Percentiles rank a stretch among this genome's conserved stretches.
These are phyloP conservation scores for Phyllostachys edulis DNA, from an alignment of 176 grass and related monocot species.

Conservation along the genomic window DNA sequence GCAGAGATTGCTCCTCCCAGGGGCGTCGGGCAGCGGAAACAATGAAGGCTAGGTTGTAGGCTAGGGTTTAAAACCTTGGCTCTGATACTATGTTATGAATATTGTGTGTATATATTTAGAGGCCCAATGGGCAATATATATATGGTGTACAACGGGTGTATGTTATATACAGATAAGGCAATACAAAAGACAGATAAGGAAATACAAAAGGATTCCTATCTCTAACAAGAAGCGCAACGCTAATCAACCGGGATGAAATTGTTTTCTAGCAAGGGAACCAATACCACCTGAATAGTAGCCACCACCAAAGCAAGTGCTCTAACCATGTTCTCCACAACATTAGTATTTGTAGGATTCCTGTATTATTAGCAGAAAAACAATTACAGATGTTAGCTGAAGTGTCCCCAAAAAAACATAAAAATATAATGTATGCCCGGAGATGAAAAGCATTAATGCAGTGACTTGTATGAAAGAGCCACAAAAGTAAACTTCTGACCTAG, in stretches of 20 bases:
- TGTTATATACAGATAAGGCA: no score
- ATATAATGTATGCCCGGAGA: constrained; percentile 25
- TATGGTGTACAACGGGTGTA: no score
- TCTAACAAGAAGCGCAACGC: background rate
- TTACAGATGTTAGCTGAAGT: constrained; percentile 9
- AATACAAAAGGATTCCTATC: no score
- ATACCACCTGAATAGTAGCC: constrained; percentile 82
- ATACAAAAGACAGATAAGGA: no score
- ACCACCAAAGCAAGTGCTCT: constrained; percentile 91
- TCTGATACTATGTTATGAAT: no score
- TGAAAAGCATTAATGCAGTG: constrained; percentile 1
- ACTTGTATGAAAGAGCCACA: constrained; percentile 17
- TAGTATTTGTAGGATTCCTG: constrained; percentile 92
- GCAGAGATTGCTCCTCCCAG: no score
- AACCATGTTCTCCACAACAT: constrained; percentile 98
- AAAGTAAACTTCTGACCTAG: background rate
- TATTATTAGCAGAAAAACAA: constrained; percentile 28
- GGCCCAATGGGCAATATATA: no score
- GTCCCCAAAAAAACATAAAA: background rate
- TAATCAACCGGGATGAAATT: constrained; percentile 16
- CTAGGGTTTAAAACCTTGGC: no score
- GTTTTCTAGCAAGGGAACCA: constrained; percentile 33
- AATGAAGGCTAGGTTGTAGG: no score
- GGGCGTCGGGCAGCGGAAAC: no score
- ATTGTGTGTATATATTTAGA: no score